Base-by-base conservation (phyloP, 1,284 basidiomycete genomes). In the Melampsora abietis-canadensis region DNA sequence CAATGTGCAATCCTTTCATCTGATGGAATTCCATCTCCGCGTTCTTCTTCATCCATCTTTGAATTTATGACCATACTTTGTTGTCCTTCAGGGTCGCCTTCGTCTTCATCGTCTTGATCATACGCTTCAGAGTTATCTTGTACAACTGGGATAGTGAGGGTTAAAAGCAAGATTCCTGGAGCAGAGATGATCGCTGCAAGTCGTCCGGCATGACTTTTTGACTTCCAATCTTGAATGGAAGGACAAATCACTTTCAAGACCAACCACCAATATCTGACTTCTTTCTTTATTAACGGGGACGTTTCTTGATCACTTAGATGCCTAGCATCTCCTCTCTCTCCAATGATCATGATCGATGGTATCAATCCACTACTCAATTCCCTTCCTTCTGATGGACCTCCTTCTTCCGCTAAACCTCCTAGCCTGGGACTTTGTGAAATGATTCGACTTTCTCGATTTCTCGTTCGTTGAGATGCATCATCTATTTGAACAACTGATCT, bases 61-160 rank as follows among this genome's bases (percentile, higher is more conserved):
- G n/a, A 21, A 57, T 19, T 30, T 6, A 57, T 57, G 8, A 21
- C 54, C n/a, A 21, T 21, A 57, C 3, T 21, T 21, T 57, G 54
- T 21, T 57, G 21, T 1, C 27, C 54, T 76, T 15, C 74, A 64
- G 51, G 72, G 76, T 51, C 77, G 65, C 14, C 75, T 48, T 63
- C 61, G 21, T 68, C 78, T 76, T 75, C 74, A 76, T 76, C 66
- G 76, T 70, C 24, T 77, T 75, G 74, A 76, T 76, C 66, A 76
- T 73, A 21, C 27, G 24, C 27, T 21, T 10, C 83, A 80, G 10
- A 68, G 77, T 17, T 79, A 76, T 85, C 84, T 66, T 85, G 84
- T 1, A 94, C 91, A 4, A 98, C 94, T 2, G 94, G 94, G 6
- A 97, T 84, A 0, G 95, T 98, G 19, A 97, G 79, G 0, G 94